Conservation (phyloP, 495 filamentous ascomycete genomes). For the Aspergillus biplanus region DNA sequence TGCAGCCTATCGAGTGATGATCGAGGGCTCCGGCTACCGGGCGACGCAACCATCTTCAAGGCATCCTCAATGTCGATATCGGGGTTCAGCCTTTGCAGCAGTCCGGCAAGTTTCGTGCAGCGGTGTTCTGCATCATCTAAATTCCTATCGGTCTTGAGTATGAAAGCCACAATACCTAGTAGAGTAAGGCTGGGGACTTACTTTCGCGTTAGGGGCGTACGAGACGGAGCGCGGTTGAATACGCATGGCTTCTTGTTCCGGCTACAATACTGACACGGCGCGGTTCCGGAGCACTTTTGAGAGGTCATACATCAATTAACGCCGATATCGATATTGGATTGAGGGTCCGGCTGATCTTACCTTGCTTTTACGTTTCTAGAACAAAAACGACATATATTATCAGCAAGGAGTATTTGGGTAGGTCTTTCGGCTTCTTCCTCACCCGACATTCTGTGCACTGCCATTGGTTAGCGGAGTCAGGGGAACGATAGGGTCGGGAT, state of each 20-base stretch:
- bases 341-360: conserved; percentile 1
- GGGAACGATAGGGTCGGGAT: too few species aligned
- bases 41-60: conserved; percentile 9
- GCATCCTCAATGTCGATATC: conserved; percentile 25
- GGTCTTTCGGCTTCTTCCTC: conserved; percentile 2
- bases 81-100: conserved; percentile 23
- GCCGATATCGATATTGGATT: neutral
- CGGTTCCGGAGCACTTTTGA: conserved; percentile 20
- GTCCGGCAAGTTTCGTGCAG: conserved; percentile 15
- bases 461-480: too few species aligned
- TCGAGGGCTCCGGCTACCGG: neutral
- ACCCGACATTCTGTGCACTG: conserved; percentile 31
- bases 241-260: conserved; percentile 25
- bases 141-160: conserved; percentile 19
- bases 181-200: conserved; percentile 5
- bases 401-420: neutral
- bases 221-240: conserved; percentile 23
- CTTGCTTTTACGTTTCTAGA: conserved; percentile 26
- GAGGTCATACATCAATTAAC: neutral
- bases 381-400: neutral
- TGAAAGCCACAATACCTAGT: neutral
- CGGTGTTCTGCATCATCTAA: conserved; percentile 28
- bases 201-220: conserved; percentile 30
- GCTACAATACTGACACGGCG: conserved; percentile 29
- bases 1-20: neutral